A percentile compares a stretch with the other conserved stretches of the same genome.
Conservation (phyloP, 257 asterid species). For the Apocynum venetum region DNA sequence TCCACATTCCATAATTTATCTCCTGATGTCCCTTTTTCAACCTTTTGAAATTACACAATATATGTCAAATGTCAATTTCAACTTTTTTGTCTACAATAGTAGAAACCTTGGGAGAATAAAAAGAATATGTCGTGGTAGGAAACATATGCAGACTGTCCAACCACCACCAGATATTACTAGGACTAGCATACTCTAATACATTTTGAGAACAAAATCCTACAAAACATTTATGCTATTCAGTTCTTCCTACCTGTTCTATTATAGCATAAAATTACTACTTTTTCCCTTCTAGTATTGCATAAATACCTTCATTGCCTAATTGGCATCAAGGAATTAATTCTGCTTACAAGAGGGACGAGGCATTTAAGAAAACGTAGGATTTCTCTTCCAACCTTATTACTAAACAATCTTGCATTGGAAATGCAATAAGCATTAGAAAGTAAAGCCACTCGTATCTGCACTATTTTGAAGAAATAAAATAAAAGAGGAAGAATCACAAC, state of each 20-base stretch:
- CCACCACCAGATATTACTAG: background rate
- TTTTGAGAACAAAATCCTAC: background rate
- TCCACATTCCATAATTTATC: background rate
- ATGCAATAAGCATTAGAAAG: background rate
- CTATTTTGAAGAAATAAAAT: background rate
- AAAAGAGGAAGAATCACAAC: background rate
- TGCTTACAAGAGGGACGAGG: too few species aligned
- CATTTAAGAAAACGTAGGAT: background rate
- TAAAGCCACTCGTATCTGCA: background rate
- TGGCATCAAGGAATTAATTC: background rate
- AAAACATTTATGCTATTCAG: background rate
- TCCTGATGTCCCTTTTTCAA: background rate
- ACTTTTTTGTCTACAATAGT: background rate
- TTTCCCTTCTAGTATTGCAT: background rate
- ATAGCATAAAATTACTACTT: background rate
- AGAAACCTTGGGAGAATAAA: background rate
- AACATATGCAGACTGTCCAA: background rate
- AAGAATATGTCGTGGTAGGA: background rate
- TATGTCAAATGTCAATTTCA: background rate
- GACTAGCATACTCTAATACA: background rate
- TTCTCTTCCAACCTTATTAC: background rate
- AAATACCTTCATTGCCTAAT: background rate
- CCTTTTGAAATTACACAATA: background rate
- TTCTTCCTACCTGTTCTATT: background rate
- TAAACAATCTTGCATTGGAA: too few species aligned